Base-by-base conservation (phyloP, 768 basidiomycete species). In the Boletus huronensis region DNA sequence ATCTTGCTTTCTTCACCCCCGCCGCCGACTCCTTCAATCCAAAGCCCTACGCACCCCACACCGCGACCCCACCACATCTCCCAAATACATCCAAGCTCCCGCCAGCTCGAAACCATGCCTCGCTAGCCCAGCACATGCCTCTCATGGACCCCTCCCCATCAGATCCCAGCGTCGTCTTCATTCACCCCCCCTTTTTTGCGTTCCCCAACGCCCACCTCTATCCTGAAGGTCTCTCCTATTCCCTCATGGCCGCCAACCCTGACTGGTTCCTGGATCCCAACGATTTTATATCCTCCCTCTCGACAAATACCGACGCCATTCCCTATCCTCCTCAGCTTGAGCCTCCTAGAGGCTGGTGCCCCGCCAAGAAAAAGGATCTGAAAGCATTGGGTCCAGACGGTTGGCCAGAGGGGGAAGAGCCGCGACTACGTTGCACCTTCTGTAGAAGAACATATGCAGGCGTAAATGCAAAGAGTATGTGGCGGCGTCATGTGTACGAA, bases 401-500 rank as follows among this genome's bases (percentile, higher is more conserved):
- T 17, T 89, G 86, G 85, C 85, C 87, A 9, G 87, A 92, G 54
- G 89, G 88, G 25, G 85, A 88, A 67, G 87, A 89, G 61, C 89
- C 89, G 8, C 74, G 87, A 17, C 77, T 93, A 25, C 79, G 90
- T 45, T 93, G 90, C 71, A 92, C 90, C 1, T 91, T 93, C 64
- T 93, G 90, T 62, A 75, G 90, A 60, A 79, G 90, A 59, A 87
- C 84, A 6, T 93, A 93, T 62, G 87, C 89, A 4, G 90, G 90
- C 11, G 87, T 90, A 31, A 93, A 93, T 66, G 90, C 90, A 6
- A 91, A 92, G 72, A 91, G 89, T 65, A 93, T 93, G 90, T 93
- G 90, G 90, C 75, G 90, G 55, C 78, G 90, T 44, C 90, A 93
- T 68, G 90, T 93, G 29, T 90, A 87, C 58, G 90, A 93, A 72